Evolutionary conservation across 148 eudicot genomes (phyloP).

Genomic region (Bassia scoparia): DNA sequence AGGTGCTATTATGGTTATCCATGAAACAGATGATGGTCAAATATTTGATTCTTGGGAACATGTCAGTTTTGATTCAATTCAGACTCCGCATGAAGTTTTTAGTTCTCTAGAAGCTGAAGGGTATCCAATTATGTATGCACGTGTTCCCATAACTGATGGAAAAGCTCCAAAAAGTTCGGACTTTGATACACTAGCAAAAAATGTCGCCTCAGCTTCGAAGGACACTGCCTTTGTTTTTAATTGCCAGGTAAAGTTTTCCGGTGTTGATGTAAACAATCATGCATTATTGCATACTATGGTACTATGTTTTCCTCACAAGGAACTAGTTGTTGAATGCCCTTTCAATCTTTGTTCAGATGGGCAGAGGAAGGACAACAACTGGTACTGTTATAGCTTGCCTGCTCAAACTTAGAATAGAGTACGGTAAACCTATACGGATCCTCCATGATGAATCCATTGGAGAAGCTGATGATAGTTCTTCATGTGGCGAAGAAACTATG

Average conservation of each 20-base stretch:
- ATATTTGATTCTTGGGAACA: constrained; percentile 92
- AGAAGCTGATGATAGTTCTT: constrained; percentile 44
- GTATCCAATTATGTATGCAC: constrained; percentile 81
- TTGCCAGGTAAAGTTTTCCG: constrained; percentile 64
- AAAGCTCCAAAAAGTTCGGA: constrained; percentile 98
- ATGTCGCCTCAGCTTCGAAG: constrained; percentile 67
- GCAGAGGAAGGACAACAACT: constrained; percentile 91
- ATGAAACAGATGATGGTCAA: constrained; percentile 80
- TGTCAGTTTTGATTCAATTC: constrained; percentile 57
- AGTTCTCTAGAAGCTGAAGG: constrained; percentile 67
- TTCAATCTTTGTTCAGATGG: constrained; percentile 60
- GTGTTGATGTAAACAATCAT: constrained; percentile 2
- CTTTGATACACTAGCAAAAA: constrained; percentile 69
- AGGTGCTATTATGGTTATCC: constrained; percentile 95
- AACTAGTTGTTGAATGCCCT: constrained; percentile 11
- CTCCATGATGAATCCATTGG: constrained; percentile 47
- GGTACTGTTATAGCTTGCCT: constrained; percentile 98
- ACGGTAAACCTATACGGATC: constrained; percentile 76
- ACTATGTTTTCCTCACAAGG: constrained; percentile 1
- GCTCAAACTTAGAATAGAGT: constrained; percentile 75
- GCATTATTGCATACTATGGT: too few species aligned
- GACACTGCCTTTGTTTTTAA: constrained; percentile 96
- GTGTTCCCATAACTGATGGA: constrained; percentile 98
- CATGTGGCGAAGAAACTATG: constrained; percentile 66
- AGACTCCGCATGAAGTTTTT: constrained; percentile 88